Conservation (phyloP, 2,329 filamentous ascomycete species). For the Talaromyces albobiverticillius region DNA sequence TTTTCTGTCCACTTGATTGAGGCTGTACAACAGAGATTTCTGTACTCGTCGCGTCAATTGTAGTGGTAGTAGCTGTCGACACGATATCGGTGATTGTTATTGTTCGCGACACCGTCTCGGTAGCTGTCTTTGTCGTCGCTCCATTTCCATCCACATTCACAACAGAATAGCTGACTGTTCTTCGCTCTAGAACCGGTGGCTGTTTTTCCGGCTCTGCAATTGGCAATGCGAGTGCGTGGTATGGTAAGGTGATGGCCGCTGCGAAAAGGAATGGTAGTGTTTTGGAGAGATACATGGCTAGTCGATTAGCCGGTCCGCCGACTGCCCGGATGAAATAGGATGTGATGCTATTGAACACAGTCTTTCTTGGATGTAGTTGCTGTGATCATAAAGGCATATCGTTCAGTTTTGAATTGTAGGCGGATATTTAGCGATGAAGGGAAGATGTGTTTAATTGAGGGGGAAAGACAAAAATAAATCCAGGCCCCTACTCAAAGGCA, state of each 20-base stretch:
- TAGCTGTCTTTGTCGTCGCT: conserved; percentile 9
- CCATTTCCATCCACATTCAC: conserved; percentile 12
- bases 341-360: background rate
- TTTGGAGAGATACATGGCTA: background rate
- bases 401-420: no score
- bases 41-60: conserved; percentile 11
- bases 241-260: background rate
- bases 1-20: background rate
- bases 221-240: conserved; percentile 3
- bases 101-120: conserved; percentile 9
- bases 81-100: conserved; percentile 13
- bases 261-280: background rate
- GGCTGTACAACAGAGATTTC: conserved; percentile 13
- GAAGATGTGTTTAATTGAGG: no score
- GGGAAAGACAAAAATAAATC: no score
- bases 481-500: no score
- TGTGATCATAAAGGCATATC: no score
- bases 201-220: conserved; percentile 1
- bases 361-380: no score
- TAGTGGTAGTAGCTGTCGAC: conserved; percentile 11
- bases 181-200: background rate
- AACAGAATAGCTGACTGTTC: conserved; percentile 7
- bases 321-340: background rate
- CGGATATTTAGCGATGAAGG: no score
- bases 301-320: background rate